Evolutionary conservation across 2,329 filamentous ascomycete genomes (phyloP), one percentile per base, ranked within the genome.

Genomic region (Aspergillus spinulosporus): DNA sequence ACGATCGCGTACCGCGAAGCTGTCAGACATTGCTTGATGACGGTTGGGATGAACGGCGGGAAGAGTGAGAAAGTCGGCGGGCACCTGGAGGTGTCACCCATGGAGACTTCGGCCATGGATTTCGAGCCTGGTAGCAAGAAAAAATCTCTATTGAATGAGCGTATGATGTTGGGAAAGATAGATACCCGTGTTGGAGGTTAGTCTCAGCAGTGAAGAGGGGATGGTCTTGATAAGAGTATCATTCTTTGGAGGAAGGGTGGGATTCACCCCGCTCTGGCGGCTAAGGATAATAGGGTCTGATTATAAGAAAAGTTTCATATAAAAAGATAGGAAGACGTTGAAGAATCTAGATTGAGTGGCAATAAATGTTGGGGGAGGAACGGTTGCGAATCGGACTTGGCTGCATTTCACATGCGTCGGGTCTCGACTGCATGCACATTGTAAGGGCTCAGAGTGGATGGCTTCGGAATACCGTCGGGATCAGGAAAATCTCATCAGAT

Each of bases 381-480:
- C 48, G n/a, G 48, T 50, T 50, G 48, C 26, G 48, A 21, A 8
- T 12, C 21, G 21, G 48, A 31, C 48, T 49, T 32, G 48, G 48
- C 36, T 50, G 49, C 36, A 46, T 37, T 56, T 56, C 54, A 56
- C 54, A 56, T 56, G 54, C 50, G 39, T 52, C 36, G 34, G n/a
- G 47, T 29, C 15, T 26, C 29, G 7, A 31, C 28, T 40, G 49
- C 36, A 40, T 32, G 32, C 21, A 15, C 46, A 14, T 31, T 11
- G 39, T 29, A 44, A 21, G 14, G 42, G 21, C 42, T 26, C 9
- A 11, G 42, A 44, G 4, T 44, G 21, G 21, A 44, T 9, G 12
- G 12, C 29, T 28, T 29, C 26, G 43, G 43, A 31, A 29, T 45
- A 32, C 28, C 12, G 2, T 45, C 43, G 26, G 40, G 40, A 39